Percentiles rank a stretch among this genome's conserved stretches.
These are phyloP conservation scores for Aureobasidium namibiae DNA, from an alignment of 2,329 filamentous ascomycete genomes.

Conservation along the genomic window DNA sequence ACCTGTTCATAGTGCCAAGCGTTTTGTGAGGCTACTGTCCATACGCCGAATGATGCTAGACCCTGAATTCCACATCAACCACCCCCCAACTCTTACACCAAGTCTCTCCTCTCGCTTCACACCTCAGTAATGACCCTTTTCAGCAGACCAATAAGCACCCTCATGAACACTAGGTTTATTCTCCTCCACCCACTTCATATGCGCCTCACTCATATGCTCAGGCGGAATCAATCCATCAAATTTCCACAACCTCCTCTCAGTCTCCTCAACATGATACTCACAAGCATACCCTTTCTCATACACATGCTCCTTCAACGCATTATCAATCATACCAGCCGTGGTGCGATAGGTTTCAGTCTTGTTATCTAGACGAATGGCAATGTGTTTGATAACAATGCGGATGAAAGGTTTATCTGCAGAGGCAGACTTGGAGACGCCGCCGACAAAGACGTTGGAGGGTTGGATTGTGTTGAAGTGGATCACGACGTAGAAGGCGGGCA, in stretches of 20 bases:
- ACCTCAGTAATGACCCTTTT: background rate
- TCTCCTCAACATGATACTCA: constrained; percentile 38
- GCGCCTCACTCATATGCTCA: constrained; percentile 27
- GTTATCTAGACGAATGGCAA: constrained; percentile 22
- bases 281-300: constrained; percentile 35
- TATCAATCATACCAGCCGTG: constrained; percentile 24
- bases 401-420: constrained; percentile 28
- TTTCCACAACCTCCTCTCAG: constrained; percentile 36
- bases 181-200: constrained; percentile 27
- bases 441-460: constrained; percentile 24
- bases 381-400: constrained; percentile 28
- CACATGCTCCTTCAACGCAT: constrained; percentile 31
- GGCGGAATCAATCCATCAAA: constrained; percentile 35
- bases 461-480: constrained; percentile 31
- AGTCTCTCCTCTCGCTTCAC: too few species aligned
- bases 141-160: background rate
- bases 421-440: constrained; percentile 20
- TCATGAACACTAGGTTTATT: constrained; percentile 21
- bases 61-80: too few species aligned
- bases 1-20: too few species aligned
- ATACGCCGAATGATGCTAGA: too few species aligned
- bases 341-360: constrained; percentile 15
- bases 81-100: too few species aligned
- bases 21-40: too few species aligned
- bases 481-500: constrained; percentile 40